Base-by-base conservation (phyloP, 2,329 filamentous ascomycete species). In the Tympanopsis confertula region DNA sequence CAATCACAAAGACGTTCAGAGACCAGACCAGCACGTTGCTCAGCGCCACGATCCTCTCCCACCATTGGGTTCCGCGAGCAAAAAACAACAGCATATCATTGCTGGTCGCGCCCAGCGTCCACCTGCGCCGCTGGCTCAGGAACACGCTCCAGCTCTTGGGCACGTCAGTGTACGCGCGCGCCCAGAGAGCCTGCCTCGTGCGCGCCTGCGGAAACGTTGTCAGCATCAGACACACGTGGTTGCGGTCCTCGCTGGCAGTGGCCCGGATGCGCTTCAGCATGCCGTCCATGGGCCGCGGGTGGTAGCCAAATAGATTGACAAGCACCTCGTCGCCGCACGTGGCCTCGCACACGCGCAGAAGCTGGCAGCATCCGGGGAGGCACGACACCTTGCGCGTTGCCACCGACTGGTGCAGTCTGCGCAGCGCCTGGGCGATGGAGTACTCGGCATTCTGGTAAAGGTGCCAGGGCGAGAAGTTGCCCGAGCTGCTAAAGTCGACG, bases 81-180 rank as follows among this genome's bases (percentile, higher is more conserved):
- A 62, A 58, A n/a, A 67, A 56, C 52, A 69, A 61, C 47, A 67
- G 59, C 19, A 69, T 59, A 45, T 70, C 65, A 43, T 68, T 69
- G 4, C 59, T 61, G 19, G 63, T 66, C 24, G 62, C 64, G 0
- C 63, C 65, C 7, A 69, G 47, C 1, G 65, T 63, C 64, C 66
- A 68, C 0, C 65, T 58, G 48, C 66, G 64, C 4, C 65, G 57
- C 48, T 69, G 65, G 4, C 62, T 66, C 19, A 69, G 47, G 36
- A 68, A 69, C 0, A 69, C 65, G 19, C 55, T 59, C 56, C 62
- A 60, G 26, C 47, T 54, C 38, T 63, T 61, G 0, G 64, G 64
- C 1, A 66, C 63, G 19, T 64, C 61, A 1, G 65, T 68, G 43
- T 56, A 68, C 10, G 65, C 65, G 38, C 63, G 60, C 20, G 66